Base-by-base conservation (phyloP, 768 basidiomycete genomes). In the Calocybe cyanea region DNA sequence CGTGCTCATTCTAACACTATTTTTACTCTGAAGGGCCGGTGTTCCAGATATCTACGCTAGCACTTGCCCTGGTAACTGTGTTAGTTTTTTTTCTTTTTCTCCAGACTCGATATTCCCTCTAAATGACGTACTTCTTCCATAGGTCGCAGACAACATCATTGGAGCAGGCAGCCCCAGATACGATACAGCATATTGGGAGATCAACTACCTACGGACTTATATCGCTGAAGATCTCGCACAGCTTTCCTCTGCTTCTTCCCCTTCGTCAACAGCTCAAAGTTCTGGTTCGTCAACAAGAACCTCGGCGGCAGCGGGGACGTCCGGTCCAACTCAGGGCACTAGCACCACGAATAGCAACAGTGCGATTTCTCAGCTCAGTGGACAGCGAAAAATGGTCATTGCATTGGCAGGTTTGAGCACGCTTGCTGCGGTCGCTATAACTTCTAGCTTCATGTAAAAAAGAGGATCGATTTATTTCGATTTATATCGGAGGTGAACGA, bases 171-270 rank as follows among this genome's bases (percentile, higher is more conserved):
- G 60, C 34, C 64, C 65, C 24, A 73, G 66, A 37, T 81, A 69
- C 57, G 69, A 72, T 51, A 60, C 68, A 15, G 78, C 79, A 0
- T 79, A 73, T 58, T 85, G 80, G 63, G 81, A 83, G 58, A 73
- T 86, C 54, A 60, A 67, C 28, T 78, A 76, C 51, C 63, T 85
- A 52, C 70, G 77, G 31, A 77, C 80, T 9, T 86, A 83, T 58
- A 66, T 72, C 11, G 73, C 67, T 0, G 55, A 57, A 14, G 57
- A 53, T 43, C 28, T 38, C 23, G 28, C 37, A 17, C 30, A 30
- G 18, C 31, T 23, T 32, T 18, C 14, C 7, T 3, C n/a, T n/a
- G n/a, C 2, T 18, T 14, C 44, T 6, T 13, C 41, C 13, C 20
- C 41, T n/a, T n/a, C n/a, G n/a, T n/a, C 14, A 28, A 18, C 17